Evolutionary conservation across 805 yeast genomes (phyloP), one percentile per base, ranked within the genome.

Genomic region (Candida dajiaensis): DNA sequence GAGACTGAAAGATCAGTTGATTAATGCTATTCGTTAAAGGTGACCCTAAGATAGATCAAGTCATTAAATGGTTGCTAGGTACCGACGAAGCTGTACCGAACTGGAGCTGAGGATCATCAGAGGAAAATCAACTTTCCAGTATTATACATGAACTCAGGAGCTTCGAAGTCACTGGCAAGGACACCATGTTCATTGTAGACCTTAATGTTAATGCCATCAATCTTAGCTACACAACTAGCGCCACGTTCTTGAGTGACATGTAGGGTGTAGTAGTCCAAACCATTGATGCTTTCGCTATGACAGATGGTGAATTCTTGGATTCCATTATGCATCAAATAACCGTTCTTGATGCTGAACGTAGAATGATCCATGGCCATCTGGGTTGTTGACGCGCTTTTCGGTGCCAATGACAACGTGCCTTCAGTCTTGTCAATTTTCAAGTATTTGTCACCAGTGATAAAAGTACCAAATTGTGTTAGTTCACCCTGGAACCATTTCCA

Each of bases 271-370:
- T 42, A 16, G 3, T 26, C 28, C 19, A 8, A 12, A 4, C 41
- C 40, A 7, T 43, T 25, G 3, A 13, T 15, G 1, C 25, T n/a
- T 8, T 31, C 15, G 9, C 12, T 18, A 8, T 47, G 49, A 39
- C 57, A 54, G 1, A 50, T 40, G 1, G 50, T 47, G 29, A 52
- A 54, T 1, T 47, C 49, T 16, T 42, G 41, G 1, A 41, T 5
- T 9, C 50, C 45, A n/a, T 49, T 47, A 25, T 46, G 44, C 7
- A 37, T 40, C 12, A 54, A 48, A 15, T 42, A 40, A 4, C 56
- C 64, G 26, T 53, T 57, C 19, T 46, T 47, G 21, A 63, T 52
- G 10, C 50, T 43, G 44, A 54, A 53, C 6, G 48, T 45, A 3
- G 47, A 20, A 16, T 29, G 37, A 16, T 22, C 38, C 15, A 13